These are phyloP conservation scores for Petunia axillaris DNA, from an alignment of 257 asterid genomes.

Conservation along the genomic window DNA sequence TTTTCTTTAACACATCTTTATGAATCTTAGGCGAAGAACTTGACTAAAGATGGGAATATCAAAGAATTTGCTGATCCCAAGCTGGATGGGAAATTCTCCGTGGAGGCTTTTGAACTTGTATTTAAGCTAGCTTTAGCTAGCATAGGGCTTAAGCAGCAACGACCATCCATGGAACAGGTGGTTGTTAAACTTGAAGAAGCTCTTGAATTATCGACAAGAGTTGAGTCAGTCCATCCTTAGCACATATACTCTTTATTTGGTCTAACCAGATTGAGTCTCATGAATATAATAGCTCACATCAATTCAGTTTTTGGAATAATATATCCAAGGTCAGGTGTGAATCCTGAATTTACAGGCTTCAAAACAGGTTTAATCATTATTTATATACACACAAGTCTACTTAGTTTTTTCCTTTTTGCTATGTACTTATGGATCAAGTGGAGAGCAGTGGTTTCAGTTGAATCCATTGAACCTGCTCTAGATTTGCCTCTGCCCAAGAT, in stretches of 20 bases:
- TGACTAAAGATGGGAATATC: conserved; percentile 56
- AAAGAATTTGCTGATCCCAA: conserved; percentile 71
- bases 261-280: neutral
- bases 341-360: conserved; percentile 5
- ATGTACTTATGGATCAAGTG: neutral
- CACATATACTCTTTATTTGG: conserved; percentile 6
- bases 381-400: neutral
- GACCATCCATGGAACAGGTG: conserved; percentile 72
- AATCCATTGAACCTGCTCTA: neutral
- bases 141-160: conserved; percentile 63
- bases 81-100: conserved; percentile 55
- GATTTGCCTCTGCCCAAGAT: neutral
- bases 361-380: neutral
- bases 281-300: neutral
- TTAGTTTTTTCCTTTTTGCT: neutral
- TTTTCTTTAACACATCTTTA: neutral
- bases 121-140: conserved; percentile 61
- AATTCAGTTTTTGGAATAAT: neutral
- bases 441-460: neutral
- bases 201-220: conserved; percentile 42
- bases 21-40: conserved; percentile 58
- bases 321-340: neutral
- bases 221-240: conserved; percentile 34
- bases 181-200: conserved; percentile 58
- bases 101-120: conserved; percentile 56